Percentiles rank a stretch among this genome's conserved stretches.
phyloP scores from a whole-genome alignment of 495 filamentous ascomycete species.

The Penicillium turbatum region DNA sequence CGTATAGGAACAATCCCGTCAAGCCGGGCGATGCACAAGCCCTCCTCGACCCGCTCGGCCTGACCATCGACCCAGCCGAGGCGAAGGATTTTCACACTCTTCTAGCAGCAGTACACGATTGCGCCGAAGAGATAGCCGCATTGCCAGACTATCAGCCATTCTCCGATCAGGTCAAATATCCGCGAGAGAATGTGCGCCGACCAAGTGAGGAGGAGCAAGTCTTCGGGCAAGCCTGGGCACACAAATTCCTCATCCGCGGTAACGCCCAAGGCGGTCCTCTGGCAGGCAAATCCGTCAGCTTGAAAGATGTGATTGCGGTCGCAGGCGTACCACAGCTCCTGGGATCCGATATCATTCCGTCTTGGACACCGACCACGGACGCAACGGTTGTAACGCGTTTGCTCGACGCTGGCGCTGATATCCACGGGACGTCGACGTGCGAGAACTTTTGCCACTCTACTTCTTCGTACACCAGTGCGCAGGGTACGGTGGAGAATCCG shows the following conservation, averaged over 20 bases:
- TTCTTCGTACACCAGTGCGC: slow-evolving; percentile 42
- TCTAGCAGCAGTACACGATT: slow-evolving; percentile 34
- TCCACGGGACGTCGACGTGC: slow-evolving; percentile 43
- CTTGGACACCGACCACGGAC: slow-evolving; percentile 41
- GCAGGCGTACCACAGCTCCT: slow-evolving; percentile 36
- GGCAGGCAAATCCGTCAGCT: slow-evolving; percentile 74
- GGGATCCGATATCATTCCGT: slow-evolving; percentile 35
- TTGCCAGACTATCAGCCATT: slow-evolving; percentile 34
- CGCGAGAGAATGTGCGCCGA: slow-evolving; percentile 29
- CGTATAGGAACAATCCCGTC: slow-evolving; percentile 25
- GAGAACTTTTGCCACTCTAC: slow-evolving; percentile 46
- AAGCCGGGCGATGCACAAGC: slow-evolving; percentile 26
- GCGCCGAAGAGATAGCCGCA: slow-evolving; percentile 25
- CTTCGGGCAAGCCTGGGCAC: slow-evolving; percentile 32
- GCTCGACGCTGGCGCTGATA: slow-evolving; percentile 42
- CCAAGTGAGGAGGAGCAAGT: slow-evolving; percentile 27
- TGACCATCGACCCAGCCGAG: slow-evolving; percentile 29
- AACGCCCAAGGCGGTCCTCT: slow-evolving; percentile 52
- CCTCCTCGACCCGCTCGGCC: slow-evolving; percentile 22
- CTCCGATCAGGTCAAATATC: slow-evolving; percentile 25
- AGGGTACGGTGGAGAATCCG: slow-evolving; percentile 49
- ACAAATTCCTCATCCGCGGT: slow-evolving; percentile 30
- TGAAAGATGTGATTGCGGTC: slow-evolving; percentile 48
- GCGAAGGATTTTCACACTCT: slow-evolving; percentile 30
- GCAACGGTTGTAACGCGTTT: slow-evolving; percentile 46